Conservation (phyloP, 306 rosid species). For the Acacia melanoxylon region DNA sequence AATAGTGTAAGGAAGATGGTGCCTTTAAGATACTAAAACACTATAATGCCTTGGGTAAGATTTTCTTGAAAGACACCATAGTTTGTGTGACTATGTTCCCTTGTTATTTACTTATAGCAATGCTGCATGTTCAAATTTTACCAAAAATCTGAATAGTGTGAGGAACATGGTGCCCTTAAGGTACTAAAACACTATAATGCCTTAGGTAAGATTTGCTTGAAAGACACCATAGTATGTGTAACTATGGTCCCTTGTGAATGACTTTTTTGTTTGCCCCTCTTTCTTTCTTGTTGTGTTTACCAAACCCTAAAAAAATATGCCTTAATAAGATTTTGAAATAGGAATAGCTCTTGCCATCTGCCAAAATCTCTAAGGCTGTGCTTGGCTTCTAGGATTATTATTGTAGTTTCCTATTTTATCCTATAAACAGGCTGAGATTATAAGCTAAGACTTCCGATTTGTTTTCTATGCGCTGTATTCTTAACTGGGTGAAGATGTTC, state of each 20-base stretch:
- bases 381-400: not conserved
- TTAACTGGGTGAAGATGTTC: conserved; percentile 5
- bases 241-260: not conserved
- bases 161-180: not conserved
- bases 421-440: not conserved
- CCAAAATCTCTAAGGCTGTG: not conserved
- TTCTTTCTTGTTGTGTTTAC: not conserved
- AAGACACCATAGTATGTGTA: not conserved
- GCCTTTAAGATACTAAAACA: not conserved
- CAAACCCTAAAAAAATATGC: not conserved
- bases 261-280: not conserved
- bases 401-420: not conserved
- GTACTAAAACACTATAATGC: not conserved
- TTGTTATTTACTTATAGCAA: not conserved
- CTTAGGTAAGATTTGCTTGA: not conserved
- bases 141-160: not conserved
- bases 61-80: not conserved
- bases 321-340: not conserved
- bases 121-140: not conserved
- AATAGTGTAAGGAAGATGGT: not conserved
- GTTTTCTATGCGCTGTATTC: conserved; percentile 10
- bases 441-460: not conserved
- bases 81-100: not conserved
- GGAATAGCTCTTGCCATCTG: not conserved
- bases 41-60: not conserved